Conservation (phyloP, 2,329 filamentous ascomycete species). For the Colletotrichum orchidophilum region DNA sequence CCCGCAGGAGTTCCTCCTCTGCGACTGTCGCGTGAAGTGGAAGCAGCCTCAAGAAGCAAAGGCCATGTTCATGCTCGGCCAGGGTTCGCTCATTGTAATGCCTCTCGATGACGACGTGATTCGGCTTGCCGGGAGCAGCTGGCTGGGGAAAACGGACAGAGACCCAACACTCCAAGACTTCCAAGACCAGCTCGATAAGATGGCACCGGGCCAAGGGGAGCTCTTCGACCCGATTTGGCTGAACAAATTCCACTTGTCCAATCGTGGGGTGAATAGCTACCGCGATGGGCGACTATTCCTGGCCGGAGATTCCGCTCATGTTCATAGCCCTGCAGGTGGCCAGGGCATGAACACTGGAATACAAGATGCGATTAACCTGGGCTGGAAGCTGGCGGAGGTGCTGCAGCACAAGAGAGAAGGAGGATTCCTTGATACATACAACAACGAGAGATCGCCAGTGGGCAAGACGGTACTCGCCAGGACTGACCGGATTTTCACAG, state of each 20-base stretch:
- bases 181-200: slow-evolving; percentile 39
- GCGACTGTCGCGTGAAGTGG: slow-evolving; percentile 46
- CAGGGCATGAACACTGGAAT: slow-evolving; percentile 50
- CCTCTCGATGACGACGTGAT: slow-evolving; percentile 41
- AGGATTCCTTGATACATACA: slow-evolving; percentile 57
- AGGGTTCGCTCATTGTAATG: slow-evolving; percentile 48
- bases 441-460: slow-evolving; percentile 56
- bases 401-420: slow-evolving; percentile 36
- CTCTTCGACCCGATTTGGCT: slow-evolving; percentile 50
- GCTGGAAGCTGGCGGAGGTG: slow-evolving; percentile 44
- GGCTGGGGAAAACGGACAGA: neutral
- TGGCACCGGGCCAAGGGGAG: slow-evolving; percentile 41
- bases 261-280: slow-evolving; percentile 51
- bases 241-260: slow-evolving; percentile 55
- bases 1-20: slow-evolving; percentile 53
- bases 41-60: slow-evolving; percentile 22
- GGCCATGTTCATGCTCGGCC: slow-evolving; percentile 41
- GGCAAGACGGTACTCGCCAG: slow-evolving; percentile 51
- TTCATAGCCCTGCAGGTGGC: slow-evolving; percentile 46
- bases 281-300: slow-evolving; percentile 42
- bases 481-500: slow-evolving; percentile 52
- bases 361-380: slow-evolving; percentile 45
- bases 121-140: slow-evolving; percentile 39
- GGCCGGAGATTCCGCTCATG: slow-evolving; percentile 48
- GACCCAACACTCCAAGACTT: slow-evolving; percentile 16